Percentiles rank a stretch among this genome's conserved stretches.
Conservation (phyloP, 495 filamentous ascomycete species). For the Penicillium desertorum region DNA sequence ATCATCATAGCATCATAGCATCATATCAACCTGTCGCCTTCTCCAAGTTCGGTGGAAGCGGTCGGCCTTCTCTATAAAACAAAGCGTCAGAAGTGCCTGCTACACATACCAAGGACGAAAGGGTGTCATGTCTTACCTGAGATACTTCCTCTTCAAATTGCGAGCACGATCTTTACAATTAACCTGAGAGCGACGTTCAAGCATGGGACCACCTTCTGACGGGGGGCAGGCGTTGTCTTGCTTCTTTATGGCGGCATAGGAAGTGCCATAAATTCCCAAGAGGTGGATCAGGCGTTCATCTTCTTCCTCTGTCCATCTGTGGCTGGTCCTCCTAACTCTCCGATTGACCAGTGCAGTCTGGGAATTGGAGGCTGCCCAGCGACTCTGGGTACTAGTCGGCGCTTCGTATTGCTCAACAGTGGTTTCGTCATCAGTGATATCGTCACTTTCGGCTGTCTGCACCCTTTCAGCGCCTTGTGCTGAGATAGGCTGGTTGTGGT, state of each 20-base stretch:
- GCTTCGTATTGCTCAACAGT: not conserved
- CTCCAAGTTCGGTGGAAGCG: not conserved
- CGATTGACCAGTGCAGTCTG: not conserved
- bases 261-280: not conserved
- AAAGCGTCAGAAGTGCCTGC: not conserved
- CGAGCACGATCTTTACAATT: slow-evolving; percentile 11
- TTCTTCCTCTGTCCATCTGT: slow-evolving; percentile 4
- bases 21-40: not conserved
- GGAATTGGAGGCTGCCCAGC: not conserved
- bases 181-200: slow-evolving; percentile 3
- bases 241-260: slow-evolving; percentile 1
- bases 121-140: slow-evolving; percentile 11
- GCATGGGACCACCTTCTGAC: not conserved
- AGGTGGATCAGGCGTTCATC: not conserved
- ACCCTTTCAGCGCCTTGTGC: not conserved
- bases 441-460: not conserved
- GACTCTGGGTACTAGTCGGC: not conserved
- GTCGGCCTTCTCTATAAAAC: slow-evolving; percentile 1
- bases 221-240: not conserved
- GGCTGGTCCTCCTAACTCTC: not conserved
- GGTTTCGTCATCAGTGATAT: not conserved
- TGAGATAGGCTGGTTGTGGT: not conserved
- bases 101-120: not conserved
- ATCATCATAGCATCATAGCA: not conserved
- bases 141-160: slow-evolving; percentile 3